Conservation (phyloP, 2,329 filamentous ascomycete species). For the Diaporthe longicolla region DNA sequence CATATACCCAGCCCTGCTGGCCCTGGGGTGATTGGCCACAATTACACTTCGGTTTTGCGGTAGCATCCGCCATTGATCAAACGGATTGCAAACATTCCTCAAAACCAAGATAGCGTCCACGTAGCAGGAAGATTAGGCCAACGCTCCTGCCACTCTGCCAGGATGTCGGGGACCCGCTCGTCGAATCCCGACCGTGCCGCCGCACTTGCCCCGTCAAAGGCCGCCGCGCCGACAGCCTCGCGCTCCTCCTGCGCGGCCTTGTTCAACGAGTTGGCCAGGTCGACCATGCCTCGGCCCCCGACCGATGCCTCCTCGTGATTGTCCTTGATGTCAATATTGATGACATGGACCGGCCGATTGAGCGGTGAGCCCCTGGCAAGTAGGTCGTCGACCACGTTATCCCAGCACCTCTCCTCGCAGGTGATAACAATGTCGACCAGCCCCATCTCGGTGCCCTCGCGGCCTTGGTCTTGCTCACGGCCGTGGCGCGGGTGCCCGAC, state of each 20-base stretch:
- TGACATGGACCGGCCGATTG: slow-evolving; percentile 95
- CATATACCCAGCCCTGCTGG: slow-evolving; percentile 13
- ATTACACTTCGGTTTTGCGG: neutral
- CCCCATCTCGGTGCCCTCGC: slow-evolving; percentile 85
- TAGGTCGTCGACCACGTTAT: slow-evolving; percentile 95
- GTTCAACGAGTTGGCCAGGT: slow-evolving; percentile 89
- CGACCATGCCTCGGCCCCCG: slow-evolving; percentile 91
- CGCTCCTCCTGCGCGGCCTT: slow-evolving; percentile 84
- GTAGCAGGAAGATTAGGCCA: slow-evolving; percentile 93
- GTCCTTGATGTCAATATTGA: slow-evolving; percentile 98
- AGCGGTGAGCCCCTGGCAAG: slow-evolving; percentile 87
- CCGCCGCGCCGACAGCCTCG: slow-evolving; percentile 71
- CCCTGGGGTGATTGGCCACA: neutral
- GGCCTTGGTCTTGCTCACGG: slow-evolving; percentile 81
- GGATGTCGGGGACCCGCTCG: slow-evolving; percentile 90
- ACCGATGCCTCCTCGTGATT: slow-evolving; percentile 97
- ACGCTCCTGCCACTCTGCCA: slow-evolving; percentile 93
- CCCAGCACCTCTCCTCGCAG: slow-evolving; percentile 98
- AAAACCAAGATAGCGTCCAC: slow-evolving; percentile 98
- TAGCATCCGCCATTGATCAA: slow-evolving; percentile 36
- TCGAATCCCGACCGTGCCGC: slow-evolving; percentile 85
- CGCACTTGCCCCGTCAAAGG: slow-evolving; percentile 79
- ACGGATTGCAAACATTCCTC: slow-evolving; percentile 44
- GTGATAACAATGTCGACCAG: slow-evolving; percentile 96
- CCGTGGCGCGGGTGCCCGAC: slow-evolving; percentile 87